Evolutionary conservation across 305 asterid species (phyloP).

Genomic region (Coffea humblotiana): DNA sequence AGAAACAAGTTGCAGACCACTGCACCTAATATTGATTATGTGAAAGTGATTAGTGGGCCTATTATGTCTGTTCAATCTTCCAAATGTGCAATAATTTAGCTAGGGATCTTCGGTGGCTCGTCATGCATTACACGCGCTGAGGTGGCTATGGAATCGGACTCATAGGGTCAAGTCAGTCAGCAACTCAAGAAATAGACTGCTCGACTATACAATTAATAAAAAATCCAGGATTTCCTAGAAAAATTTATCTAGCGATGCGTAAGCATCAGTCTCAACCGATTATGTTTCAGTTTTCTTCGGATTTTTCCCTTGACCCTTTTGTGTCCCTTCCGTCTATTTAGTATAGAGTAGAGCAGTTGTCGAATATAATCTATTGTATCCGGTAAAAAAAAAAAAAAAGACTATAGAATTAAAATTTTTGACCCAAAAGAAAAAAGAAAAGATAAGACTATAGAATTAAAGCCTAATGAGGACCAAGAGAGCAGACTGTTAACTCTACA

Average conservation of each 20-base stretch:
- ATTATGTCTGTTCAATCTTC: neutral
- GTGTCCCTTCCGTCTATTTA: no score
- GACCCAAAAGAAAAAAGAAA: no score
- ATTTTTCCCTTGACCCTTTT: no score
- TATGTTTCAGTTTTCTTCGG: no score
- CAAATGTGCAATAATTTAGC: neutral
- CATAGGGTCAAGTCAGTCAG: neutral
- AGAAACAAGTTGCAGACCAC: neutral
- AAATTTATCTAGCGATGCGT: no score
- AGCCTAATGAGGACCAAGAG: neutral
- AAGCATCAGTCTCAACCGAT: no score
- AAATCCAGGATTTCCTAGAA: no score
- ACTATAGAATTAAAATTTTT: no score
- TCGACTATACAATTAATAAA: neutral
- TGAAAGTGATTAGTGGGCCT: neutral
- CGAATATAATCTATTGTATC: no score
- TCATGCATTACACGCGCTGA: neutral
- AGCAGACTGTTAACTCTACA: neutral
- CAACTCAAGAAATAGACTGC: neutral
- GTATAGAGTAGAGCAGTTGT: no score
- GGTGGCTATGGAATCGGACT: neutral
- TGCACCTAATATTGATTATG: neutral
- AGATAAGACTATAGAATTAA: no score
- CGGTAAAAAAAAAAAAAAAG: no score
- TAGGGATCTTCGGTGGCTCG: neutral